Base-by-base conservation (phyloP, 2,329 filamentous ascomycete species). In the Neophaeococcomyces mojaviensis region DNA sequence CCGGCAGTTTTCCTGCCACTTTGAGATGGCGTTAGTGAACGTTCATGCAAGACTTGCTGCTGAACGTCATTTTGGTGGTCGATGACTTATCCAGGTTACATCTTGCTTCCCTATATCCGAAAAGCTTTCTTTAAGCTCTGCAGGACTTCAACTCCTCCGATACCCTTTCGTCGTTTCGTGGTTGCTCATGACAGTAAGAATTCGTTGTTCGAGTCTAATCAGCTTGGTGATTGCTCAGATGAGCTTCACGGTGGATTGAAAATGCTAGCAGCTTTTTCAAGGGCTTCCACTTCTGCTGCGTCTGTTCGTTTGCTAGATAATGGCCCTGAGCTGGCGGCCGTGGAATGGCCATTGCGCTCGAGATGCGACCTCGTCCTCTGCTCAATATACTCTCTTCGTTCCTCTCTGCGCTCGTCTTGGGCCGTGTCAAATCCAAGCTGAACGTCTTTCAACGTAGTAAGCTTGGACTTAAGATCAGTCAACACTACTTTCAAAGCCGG, bases 351-450 rank as follows among this genome's bases (percentile, higher is more conserved):
- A 34, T 64, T 59, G 19, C 68, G 62, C 67, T 94, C 86, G 33
- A 96, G 69, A 61, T 94, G 86, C 49, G 84, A 75, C 55, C 79
- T 73, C 41, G 86, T 86, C 58, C 88, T 82, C 44, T 77, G 76
- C 66, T 96, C 89, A 39, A 97, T 81, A 62, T 97, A 97, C 54
- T 84, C 77, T 47, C 83, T 74, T 49, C 90, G 73, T 62, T 92
- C 81, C 44, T 81, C 76, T 32, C 81, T 76, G 69, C 80, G 86
- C 37, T 74, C 75, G 51, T 72, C 64, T 39, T 57, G 58, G 48
- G 68, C 62, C 24, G 61, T 60, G 3, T 64, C 64, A 22, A 63
- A 61, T 3, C 64, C 59, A 1, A 61, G 56, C 12, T 47, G 37
- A 9, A 44, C 20, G 22, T 46, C 36, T 44, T 50, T 49, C 43